Base-by-base conservation (phyloP, 164 flowering plant species). In the Vitis rotundifolia region DNA sequence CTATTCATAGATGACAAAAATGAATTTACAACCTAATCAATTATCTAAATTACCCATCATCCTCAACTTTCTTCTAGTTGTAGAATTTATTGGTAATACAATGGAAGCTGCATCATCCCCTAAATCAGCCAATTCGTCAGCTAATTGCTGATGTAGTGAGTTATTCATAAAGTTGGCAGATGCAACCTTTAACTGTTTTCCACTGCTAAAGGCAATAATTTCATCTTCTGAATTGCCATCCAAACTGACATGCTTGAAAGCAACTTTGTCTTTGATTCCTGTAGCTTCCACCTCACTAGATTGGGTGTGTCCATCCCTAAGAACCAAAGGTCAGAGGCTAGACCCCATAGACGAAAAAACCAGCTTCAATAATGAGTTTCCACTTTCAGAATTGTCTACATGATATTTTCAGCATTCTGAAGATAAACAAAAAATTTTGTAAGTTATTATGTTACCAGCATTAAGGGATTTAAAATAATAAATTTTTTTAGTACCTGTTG, bases 21-120 rank as follows among this genome's bases (percentile, higher is more conserved):
- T 22, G 26, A 22, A 22, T 54, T 13, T 51, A 3, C 26, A 29
- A 12, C 60, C 61, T 63, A 78, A 31, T 86, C 86, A 69, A 47
- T 91, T 92, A 15, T 89, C 97, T 15, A 63, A n/a, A 76, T 91
- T 91, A 56, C 87, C 48, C 3, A 89, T 87, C 83, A 91, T 79
- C 78, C 87, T 83, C 63, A 76, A 53, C 70, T 78, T 90, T 78
- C 91, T 86, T 77, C 92, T 85, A 18, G 37, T 53, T 11, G 63
- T 61, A 53, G 68, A 44, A 69, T 14, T 68, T 53, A 62, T 75
- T 4, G 67, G 68, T 15, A 72, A 60, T 31, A 64, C 73, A 65
- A 44, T 52, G 18, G 70, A 59, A 12, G 56, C 72, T 28, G 53
- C 55, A 60, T 84, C 87, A 67, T 81, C 90, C 58, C 31, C 87